Percentiles rank a stretch among this genome's conserved stretches.
phyloP scores from a whole-genome alignment of 2,329 filamentous ascomycete genomes.

The Fusarium pseudograminearum region DNA sequence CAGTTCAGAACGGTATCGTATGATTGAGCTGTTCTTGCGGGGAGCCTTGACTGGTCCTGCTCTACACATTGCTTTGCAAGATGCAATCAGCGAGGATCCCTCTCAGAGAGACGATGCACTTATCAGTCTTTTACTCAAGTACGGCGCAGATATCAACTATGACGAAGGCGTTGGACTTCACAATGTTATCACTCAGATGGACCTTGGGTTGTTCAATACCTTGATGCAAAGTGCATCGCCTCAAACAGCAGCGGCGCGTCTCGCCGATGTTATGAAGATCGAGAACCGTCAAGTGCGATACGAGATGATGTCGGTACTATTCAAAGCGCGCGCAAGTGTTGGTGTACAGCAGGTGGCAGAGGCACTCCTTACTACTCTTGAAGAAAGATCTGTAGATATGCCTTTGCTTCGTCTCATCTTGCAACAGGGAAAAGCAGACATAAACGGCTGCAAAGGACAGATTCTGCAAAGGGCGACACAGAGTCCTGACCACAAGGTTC shows the following conservation, averaged over 20 bases:
- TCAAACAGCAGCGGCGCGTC: conserved; percentile 60
- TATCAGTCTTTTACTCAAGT: conserved; percentile 63
- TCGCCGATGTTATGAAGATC: conserved; percentile 62
- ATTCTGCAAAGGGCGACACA: conserved; percentile 57
- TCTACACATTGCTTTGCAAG: conserved; percentile 64
- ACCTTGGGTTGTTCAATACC: conserved; percentile 59
- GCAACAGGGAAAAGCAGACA: conserved; percentile 63
- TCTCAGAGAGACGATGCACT: conserved; percentile 63
- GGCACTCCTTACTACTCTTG: conserved; percentile 58
- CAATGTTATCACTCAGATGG: conserved; percentile 61
- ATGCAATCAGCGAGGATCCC: conserved; percentile 63
- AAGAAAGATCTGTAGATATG: conserved; percentile 62
- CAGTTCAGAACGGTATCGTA: conserved; percentile 58
- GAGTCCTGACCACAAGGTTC: conserved; percentile 61
- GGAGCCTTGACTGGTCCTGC: conserved; percentile 61
- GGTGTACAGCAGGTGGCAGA: conserved; percentile 58
- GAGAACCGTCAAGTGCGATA: conserved; percentile 57
- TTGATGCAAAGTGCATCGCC: conserved; percentile 62
- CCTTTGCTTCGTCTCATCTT: conserved; percentile 62
- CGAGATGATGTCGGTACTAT: conserved; percentile 61
- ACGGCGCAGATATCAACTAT: conserved; percentile 67
- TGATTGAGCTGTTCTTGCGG: conserved; percentile 63
- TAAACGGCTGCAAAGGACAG: conserved; percentile 62
- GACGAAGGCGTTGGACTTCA: conserved; percentile 63
- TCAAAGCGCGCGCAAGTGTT: conserved; percentile 59